These are phyloP conservation scores for Penicillium sp. DNA, from an alignment of 2,329 filamentous ascomycete species.

Conservation along the genomic window DNA sequence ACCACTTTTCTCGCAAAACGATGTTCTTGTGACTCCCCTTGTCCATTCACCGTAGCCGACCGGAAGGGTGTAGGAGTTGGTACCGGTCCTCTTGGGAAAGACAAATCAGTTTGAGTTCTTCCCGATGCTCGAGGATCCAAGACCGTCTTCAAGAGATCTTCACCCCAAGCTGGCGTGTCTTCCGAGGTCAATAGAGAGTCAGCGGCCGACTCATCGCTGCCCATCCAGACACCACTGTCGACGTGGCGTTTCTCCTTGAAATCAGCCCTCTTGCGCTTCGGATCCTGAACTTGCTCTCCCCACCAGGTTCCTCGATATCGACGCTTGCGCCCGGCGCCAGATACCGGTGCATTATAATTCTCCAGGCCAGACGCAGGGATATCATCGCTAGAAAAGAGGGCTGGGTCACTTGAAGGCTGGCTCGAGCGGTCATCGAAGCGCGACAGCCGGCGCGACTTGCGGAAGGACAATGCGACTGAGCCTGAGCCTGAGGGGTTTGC, in stretches of 20 bases:
- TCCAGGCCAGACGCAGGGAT: conserved; percentile 50
- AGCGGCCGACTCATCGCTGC: conserved; percentile 47
- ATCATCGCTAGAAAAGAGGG: conserved; percentile 54
- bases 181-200: conserved; percentile 39
- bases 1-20: conserved; percentile 42
- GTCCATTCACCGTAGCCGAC: conserved; percentile 24
- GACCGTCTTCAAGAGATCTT: conserved; percentile 40
- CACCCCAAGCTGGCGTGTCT: conserved; percentile 41
- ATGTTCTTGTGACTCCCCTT: conserved; percentile 41
- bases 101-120: neutral
- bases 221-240: conserved; percentile 55
- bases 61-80: conserved; percentile 11
- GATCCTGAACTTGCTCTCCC: conserved; percentile 43
- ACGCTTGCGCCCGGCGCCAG: conserved; percentile 37
- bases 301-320: conserved; percentile 52
- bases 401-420: conserved; percentile 49
- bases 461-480: conserved; percentile 24
- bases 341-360: conserved; percentile 42
- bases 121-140: conserved; percentile 17
- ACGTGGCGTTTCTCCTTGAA: conserved; percentile 50
- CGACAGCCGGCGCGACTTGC: conserved; percentile 31
- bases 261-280: conserved; percentile 44
- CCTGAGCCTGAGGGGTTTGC: conserved; percentile 16
- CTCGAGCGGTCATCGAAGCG: conserved; percentile 42
- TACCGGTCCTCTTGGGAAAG: neutral